Percentiles rank a stretch among this genome's conserved stretches.
These are phyloP conservation scores for Pyricularia grisea DNA, from an alignment of 2,329 filamentous ascomycete genomes.

Conservation along the genomic window DNA sequence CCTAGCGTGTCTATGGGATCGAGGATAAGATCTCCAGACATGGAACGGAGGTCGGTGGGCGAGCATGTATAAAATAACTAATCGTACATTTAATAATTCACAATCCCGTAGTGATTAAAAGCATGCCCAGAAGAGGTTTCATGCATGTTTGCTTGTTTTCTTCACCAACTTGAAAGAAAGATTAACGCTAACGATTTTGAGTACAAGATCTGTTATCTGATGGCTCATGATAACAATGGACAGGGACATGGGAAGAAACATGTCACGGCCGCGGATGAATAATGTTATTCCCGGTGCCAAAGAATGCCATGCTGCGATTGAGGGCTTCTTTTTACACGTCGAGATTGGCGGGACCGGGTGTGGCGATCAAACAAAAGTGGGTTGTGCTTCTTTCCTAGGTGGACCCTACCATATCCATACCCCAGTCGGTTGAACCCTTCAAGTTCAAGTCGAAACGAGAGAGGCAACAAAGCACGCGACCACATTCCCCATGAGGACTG, in stretches of 20 bases:
- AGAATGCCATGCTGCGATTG: not conserved
- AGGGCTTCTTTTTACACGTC: not conserved
- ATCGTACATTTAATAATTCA: too few species aligned
- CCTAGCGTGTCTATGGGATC: not conserved
- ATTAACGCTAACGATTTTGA: too few species aligned
- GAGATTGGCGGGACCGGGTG: too few species aligned
- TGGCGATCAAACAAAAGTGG: not conserved
- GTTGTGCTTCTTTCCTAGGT: not conserved
- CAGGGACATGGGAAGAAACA: not conserved
- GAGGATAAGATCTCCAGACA: not conserved
- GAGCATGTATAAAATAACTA: not conserved
- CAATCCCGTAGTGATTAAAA: too few species aligned
- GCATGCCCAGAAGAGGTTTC: too few species aligned
- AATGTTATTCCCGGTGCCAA: not conserved
- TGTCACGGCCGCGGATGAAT: not conserved
- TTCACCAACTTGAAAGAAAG: too few species aligned
- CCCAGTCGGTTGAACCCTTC: not conserved
- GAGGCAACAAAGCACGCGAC: not conserved
- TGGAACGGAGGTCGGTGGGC: not conserved
- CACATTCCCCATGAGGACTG: not conserved
- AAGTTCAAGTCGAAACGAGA: not conserved
- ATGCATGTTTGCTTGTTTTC: too few species aligned
- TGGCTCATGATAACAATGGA: not conserved
- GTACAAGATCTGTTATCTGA: too few species aligned
- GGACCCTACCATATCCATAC: not conserved